Base-by-base conservation (phyloP, 129 eudicot species). In the Tagetes erecta region DNA sequence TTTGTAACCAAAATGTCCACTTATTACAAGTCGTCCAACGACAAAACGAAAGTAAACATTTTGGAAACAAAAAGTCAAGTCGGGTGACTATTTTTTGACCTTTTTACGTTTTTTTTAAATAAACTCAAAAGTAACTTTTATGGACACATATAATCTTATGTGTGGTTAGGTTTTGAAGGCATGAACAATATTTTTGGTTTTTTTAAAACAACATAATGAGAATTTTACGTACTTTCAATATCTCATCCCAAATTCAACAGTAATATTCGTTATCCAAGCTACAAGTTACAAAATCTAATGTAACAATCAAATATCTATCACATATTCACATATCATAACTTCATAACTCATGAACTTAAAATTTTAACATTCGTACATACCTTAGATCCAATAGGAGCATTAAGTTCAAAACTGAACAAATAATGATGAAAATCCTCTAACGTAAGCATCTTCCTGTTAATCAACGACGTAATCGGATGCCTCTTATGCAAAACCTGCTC, bases 381-480 rank as follows among this genome's bases (percentile, higher is more conserved):
- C 87, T 87, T 80, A 59, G 83, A 80, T 65, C 72, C 59, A 64
- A 87, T 81, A 3, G 96, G 91, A 46, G 96, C 88, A 64, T 92
- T 92, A 52, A 89, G 89, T n/a, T 92, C 93, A 52, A 78, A 80
- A 5, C 76, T 85, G 59, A 92, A 92, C 38, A 92, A 83, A 77
- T 72, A 92, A 64, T 85, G 83, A 74, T 83, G 89, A 69, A 92
- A 92, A 80, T 92, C 96, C 34, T 92, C 96, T 31, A 92, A 79
- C 8, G 93, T 76, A 20, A 92, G 87, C 53, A 80, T 74, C 65
- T 78, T 81, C 73, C 96, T 83, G 37, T 83, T 79, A 73, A 81
- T 85, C 71, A 80, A 87, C 2, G 86, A 74, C 39, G 85, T 75
- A 68, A 83, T 85, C 47, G 80, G 85, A 66, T 87, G 91, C 11